Percentiles rank a stretch among this genome's conserved stretches.
Evolutionary conservation across 257 asterid species (phyloP).

Genomic region (Parsonsia alboflavescens): DNA sequence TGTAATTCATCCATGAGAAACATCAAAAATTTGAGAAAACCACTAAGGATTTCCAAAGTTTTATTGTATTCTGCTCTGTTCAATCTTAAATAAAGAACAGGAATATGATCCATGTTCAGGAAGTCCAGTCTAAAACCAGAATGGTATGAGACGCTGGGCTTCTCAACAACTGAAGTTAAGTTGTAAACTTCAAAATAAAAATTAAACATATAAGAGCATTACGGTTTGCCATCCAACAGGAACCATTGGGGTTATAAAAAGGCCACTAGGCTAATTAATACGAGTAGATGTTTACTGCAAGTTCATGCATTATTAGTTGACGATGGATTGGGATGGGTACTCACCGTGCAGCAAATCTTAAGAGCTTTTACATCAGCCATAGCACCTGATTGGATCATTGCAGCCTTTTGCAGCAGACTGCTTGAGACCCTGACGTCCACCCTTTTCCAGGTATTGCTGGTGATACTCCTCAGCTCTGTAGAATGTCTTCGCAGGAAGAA

Average conservation of each 20-base stretch:
- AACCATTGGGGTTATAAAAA: neutral
- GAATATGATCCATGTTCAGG: neutral
- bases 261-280: neutral
- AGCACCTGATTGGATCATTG: constrained; percentile 76
- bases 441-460: constrained; percentile 84
- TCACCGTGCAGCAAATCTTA: neutral
- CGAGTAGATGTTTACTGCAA: neutral
- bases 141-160: neutral
- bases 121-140: neutral
- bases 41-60: neutral
- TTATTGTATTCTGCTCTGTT: neutral
- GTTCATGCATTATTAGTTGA: neutral
- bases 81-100: no score
- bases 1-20: neutral
- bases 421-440: constrained; percentile 45
- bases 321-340: neutral
- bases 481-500: constrained; percentile 65
- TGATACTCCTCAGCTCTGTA: constrained; percentile 84
- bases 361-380: constrained; percentile 42
- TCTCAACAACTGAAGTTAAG: neutral
- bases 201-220: neutral
- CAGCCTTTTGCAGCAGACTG: constrained; percentile 87
- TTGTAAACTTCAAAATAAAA: neutral
- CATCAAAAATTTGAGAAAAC: neutral
- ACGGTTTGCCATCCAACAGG: neutral